Evolutionary conservation across 2,329 filamentous ascomycete species (phyloP).

Genomic region (Colletotrichum truncatum): DNA sequence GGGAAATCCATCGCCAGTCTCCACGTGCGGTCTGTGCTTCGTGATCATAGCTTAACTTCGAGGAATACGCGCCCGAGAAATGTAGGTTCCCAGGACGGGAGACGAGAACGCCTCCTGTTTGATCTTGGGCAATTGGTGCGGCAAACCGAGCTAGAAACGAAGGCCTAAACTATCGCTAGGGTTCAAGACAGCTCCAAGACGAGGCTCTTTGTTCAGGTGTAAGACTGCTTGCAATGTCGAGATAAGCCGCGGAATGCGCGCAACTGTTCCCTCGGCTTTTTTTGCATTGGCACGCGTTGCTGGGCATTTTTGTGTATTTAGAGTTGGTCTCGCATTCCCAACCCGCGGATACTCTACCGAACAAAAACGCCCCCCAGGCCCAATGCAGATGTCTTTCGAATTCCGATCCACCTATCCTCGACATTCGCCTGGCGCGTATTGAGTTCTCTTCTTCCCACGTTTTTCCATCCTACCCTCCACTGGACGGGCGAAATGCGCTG

Average conservation of each 20-base stretch:
- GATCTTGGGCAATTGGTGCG: neutral
- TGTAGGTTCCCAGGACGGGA: neutral
- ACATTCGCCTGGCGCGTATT: slow-evolving; percentile 15
- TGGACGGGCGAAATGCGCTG: neutral
- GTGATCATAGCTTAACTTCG: neutral
- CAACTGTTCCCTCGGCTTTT: neutral
- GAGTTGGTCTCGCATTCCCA: slow-evolving; percentile 14
- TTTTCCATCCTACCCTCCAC: neutral
- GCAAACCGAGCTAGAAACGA: slow-evolving; percentile 2
- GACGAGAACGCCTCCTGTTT: slow-evolving; percentile 21
- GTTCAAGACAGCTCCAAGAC: neutral
- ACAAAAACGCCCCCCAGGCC: neutral
- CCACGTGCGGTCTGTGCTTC: slow-evolving; percentile 26
- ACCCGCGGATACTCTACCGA: slow-evolving; percentile 1
- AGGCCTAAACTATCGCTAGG: neutral
- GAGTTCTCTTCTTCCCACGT: neutral
- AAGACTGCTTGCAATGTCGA: neutral
- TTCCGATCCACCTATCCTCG: neutral
- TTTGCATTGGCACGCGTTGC: neutral
- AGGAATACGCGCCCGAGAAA: too few relatives aligned
- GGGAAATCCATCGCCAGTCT: slow-evolving; percentile 4
- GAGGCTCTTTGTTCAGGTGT: neutral
- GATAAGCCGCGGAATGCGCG: slow-evolving; percentile 4
- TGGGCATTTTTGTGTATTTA: neutral
- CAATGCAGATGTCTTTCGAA: neutral